Conservation (phyloP, 139 green algal species). For the Asterochloris erici region DNA sequence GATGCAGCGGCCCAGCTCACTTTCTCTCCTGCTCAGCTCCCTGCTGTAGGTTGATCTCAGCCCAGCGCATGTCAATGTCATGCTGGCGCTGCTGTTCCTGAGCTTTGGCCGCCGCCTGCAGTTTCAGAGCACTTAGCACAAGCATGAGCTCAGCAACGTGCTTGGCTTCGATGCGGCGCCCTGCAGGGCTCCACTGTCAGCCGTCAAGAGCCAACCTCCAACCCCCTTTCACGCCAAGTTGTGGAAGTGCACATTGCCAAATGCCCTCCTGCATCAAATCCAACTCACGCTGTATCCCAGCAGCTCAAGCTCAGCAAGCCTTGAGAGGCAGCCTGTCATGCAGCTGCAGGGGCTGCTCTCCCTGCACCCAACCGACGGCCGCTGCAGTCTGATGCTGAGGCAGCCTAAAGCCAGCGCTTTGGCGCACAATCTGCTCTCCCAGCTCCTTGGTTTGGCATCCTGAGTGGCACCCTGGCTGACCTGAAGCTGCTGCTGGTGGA, state of each 20-base stretch:
- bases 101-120: neutral
- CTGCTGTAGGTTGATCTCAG: constrained; percentile 23
- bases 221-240: no score
- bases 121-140: neutral
- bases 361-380: no score
- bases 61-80: constrained; percentile 12
- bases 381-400: no score
- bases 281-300: no score
- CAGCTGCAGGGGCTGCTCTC: no score
- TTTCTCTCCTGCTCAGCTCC: neutral
- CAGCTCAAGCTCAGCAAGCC: no score
- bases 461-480: neutral
- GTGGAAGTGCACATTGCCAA: no score
- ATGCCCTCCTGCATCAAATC: no score
- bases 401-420: no score
- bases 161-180: neutral
- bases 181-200: neutral
- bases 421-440: neutral
- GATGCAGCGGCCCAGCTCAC: neutral
- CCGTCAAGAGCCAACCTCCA: no score
- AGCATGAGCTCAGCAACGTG: neutral
- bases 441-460: neutral
- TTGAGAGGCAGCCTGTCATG: no score
- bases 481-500: constrained; percentile 3
- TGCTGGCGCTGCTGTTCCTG: neutral